Evolutionary conservation across 140 eudicot species (phyloP).

Genomic region (Stevia rebaudiana): DNA sequence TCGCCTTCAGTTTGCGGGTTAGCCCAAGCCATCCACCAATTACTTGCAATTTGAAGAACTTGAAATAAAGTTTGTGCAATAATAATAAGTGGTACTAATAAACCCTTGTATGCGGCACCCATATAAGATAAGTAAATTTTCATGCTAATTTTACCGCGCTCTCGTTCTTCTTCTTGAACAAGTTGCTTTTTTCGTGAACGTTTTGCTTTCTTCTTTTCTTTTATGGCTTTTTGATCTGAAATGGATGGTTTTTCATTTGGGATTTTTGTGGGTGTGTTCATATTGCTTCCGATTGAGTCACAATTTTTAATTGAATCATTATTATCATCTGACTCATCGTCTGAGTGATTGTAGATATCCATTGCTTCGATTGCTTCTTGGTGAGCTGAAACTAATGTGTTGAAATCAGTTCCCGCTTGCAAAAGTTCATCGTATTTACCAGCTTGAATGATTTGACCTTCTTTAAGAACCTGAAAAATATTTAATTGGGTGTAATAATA

Average conservation of each 20-base stretch:
- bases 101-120: constrained; percentile 92
- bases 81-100: constrained; percentile 70
- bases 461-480: constrained; percentile 60
- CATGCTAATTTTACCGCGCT: constrained; percentile 81
- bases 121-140: constrained; percentile 79
- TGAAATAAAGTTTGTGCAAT: constrained; percentile 74
- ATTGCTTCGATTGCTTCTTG: constrained; percentile 83
- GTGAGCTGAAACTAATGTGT: constrained; percentile 74
- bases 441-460: constrained; percentile 70
- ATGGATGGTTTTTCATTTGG: constrained; percentile 50
- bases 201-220: constrained; percentile 82
- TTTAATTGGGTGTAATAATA: neutral
- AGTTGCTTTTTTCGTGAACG: constrained; percentile 75
- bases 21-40: constrained; percentile 99
- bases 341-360: constrained; percentile 57
- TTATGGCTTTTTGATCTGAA: constrained; percentile 55
- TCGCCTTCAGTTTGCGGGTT: constrained; percentile 85
- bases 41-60: constrained; percentile 86
- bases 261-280: constrained; percentile 33
- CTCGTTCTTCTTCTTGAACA: constrained; percentile 93
- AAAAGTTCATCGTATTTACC: constrained; percentile 84
- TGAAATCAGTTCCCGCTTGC: constrained; percentile 79
- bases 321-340: constrained; percentile 56
- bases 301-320: constrained; percentile 33
- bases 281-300: constrained; percentile 36